Conservation (phyloP, 345 rosid genomes). For the Pistacia atlantica region DNA sequence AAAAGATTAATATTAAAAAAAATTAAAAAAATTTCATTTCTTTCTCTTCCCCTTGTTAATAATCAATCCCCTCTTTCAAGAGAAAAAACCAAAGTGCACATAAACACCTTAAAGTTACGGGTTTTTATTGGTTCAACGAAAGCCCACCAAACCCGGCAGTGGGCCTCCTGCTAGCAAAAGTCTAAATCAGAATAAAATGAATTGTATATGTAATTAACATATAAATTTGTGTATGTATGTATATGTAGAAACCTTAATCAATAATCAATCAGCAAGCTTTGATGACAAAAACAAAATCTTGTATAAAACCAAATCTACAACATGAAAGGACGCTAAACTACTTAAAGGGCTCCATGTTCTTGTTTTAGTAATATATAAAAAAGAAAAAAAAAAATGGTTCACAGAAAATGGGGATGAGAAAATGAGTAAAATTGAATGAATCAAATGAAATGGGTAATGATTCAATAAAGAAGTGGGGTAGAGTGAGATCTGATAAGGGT, state of each 20-base stretch:
- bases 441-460: not conserved
- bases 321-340: not conserved
- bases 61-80: not conserved
- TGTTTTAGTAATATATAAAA: not conserved
- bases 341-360: not conserved
- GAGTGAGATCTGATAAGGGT: slow-evolving; percentile 38
- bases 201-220: not conserved
- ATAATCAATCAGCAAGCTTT: not conserved
- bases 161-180: slow-evolving; percentile 34
- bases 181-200: slow-evolving; percentile 19
- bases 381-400: not conserved
- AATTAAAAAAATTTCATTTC: not conserved
- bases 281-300: not conserved
- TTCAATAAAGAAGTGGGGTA: slow-evolving; percentile 4
- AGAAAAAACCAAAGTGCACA: slow-evolving; percentile 21
- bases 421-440: not conserved
- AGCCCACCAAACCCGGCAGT: slow-evolving; percentile 59
- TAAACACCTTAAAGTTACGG: slow-evolving; percentile 11
- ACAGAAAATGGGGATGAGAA: no score
- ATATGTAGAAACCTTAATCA: not conserved
- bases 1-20: no score
- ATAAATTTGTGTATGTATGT: not conserved
- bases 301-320: not conserved
- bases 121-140: slow-evolving; percentile 35
- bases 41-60: slow-evolving; percentile 3